Evolutionary conservation across 345 rosid species (phyloP).

Genomic region (Salix udensis): DNA sequence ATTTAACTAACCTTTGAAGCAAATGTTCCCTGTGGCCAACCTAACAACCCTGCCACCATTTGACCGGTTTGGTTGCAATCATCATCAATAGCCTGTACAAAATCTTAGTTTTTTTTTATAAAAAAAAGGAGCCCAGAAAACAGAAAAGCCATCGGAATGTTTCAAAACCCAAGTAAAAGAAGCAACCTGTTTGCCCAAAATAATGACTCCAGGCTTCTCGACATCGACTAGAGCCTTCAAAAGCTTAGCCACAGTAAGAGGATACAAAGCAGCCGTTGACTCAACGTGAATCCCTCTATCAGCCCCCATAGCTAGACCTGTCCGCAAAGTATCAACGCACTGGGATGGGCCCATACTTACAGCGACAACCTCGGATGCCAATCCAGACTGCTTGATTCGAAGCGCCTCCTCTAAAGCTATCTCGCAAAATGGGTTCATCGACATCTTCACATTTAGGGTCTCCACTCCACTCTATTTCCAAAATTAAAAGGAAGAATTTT

Average conservation of each 20-base stretch:
- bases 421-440: constrained; percentile 97
- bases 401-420: constrained; percentile 90
- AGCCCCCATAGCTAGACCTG: constrained; percentile 96
- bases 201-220: constrained; percentile 77
- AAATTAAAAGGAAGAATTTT: background rate
- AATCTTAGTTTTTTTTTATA: background rate
- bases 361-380: constrained; percentile 78
- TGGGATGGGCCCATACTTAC: constrained; percentile 67
- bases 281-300: constrained; percentile 85
- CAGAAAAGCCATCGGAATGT: background rate
- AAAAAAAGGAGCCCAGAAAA: background rate
- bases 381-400: constrained; percentile 75
- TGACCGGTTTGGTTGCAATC: constrained; percentile 98
- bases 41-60: constrained; percentile 89
- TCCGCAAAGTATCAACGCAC: constrained; percentile 80
- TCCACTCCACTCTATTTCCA: constrained; percentile 71
- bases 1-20: constrained; percentile 70
- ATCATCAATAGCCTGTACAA: constrained; percentile 85
- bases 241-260: constrained; percentile 74
- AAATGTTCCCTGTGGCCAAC: constrained; percentile 97
- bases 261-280: constrained; percentile 38
- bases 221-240: constrained; percentile 62
- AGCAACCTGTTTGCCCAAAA: constrained; percentile 79
- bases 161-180: background rate
- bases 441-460: constrained; percentile 92